Conservation (phyloP, 73 alveolate genomes). For the Blepharisma japonicum region DNA sequence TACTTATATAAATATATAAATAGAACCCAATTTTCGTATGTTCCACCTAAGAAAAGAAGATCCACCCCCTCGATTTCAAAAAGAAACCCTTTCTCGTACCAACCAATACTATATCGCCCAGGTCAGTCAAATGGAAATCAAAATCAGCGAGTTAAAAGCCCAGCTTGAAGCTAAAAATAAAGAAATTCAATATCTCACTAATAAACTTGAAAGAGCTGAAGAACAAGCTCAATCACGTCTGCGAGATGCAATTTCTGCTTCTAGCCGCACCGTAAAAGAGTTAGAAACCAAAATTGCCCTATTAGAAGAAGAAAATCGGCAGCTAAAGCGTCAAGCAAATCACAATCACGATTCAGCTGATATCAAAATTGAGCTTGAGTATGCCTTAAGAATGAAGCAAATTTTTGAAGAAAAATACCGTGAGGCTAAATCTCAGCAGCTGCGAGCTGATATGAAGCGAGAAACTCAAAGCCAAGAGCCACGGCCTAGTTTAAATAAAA, state of each 20-base stretch:
- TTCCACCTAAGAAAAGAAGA: too few species aligned
- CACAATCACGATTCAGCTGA: too few species aligned
- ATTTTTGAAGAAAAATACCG: conserved; percentile 23
- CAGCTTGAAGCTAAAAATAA: neutral
- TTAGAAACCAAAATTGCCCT: neutral
- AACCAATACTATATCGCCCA: conserved; percentile 21
- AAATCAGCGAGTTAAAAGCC: conserved; percentile 22
- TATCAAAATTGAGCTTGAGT: neutral
- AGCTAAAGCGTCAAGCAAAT: neutral
- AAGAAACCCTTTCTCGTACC: neutral
- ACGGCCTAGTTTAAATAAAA: too few species aligned
- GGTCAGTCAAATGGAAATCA: conserved; percentile 23
- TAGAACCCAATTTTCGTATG: too few species aligned
- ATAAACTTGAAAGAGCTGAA: neutral
- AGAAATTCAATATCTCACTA: conserved; percentile 13
- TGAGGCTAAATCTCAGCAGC: neutral
- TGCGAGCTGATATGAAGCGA: neutral
- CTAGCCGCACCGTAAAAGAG: neutral
- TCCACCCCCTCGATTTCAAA: neutral
- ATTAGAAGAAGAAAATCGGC: conserved; percentile 1
- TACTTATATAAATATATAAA: too few species aligned
- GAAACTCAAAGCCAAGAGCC: too few species aligned
- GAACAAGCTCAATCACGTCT: neutral
- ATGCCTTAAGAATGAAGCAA: conserved; percentile 3
- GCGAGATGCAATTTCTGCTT: neutral